Percentiles rank a stretch among this genome's conserved stretches.
Evolutionary conservation across 176 grass and related monocot species (phyloP).

Genomic region (Paspalum notatum): DNA sequence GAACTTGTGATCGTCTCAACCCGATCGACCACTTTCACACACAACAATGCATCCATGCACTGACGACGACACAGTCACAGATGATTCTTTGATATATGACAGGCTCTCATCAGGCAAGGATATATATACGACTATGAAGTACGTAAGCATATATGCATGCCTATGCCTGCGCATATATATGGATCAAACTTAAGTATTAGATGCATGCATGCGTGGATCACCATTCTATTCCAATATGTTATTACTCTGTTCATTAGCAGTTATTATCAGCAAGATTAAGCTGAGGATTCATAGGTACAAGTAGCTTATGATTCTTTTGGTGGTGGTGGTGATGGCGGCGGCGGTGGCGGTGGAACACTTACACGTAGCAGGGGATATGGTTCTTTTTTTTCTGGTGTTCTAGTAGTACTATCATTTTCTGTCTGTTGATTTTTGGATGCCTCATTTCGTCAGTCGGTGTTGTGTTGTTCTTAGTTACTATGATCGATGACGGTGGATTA

Average conservation of each 20-base stretch:
- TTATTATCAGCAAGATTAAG: background rate
- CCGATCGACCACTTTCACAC: no score
- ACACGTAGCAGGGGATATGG: conserved; percentile 6
- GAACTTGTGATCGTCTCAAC: conserved; percentile 28
- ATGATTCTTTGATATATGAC: background rate
- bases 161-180: no score
- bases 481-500: background rate
- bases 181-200: background rate
- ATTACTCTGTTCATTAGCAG: background rate
- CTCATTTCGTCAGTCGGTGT: background rate
- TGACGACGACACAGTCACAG: no score
- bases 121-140: background rate
- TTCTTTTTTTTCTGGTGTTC: background rate
- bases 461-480: background rate
- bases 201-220: background rate
- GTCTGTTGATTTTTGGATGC: conserved; percentile 4
- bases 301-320: conserved; percentile 43
- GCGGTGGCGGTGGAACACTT: background rate
- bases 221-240: background rate
- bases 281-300: conserved; percentile 34
- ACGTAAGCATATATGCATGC: no score
- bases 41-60: no score
- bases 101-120: background rate
- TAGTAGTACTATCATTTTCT: background rate
- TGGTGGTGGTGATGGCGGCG: background rate